These are phyloP conservation scores for Sporobolus alterniflorus DNA, from an alignment of 202 grass and related monocot species.

Conservation along the genomic window DNA sequence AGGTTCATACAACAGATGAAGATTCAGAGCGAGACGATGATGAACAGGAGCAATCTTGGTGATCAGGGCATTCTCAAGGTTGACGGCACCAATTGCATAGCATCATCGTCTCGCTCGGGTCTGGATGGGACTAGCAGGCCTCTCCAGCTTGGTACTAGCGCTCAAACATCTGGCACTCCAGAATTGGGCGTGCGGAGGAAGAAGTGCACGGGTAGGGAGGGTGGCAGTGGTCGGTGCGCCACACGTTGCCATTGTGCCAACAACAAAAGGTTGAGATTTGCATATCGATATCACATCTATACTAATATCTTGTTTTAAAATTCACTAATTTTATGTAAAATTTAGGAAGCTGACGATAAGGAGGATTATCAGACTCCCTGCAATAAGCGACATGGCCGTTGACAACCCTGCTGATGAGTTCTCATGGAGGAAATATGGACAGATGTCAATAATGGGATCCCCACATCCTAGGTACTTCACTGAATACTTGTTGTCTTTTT, in stretches of 20 bases:
- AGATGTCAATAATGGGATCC: constrained; percentile 98
- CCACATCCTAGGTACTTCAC: constrained; percentile 86
- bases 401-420: constrained; percentile 96
- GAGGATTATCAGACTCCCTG: constrained; percentile 97
- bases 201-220: constrained; percentile 69
- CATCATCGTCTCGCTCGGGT: constrained; percentile 77
- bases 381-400: constrained; percentile 92
- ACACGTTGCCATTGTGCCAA: constrained; percentile 93
- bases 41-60: constrained; percentile 52
- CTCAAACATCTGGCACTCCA: constrained; percentile 63
- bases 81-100: constrained; percentile 71
- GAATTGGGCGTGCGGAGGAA: constrained; percentile 65
- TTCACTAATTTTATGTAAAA: constrained; percentile 2
- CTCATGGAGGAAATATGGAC: constrained; percentile 98
- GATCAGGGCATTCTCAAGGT: constrained; percentile 78
- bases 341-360: constrained; percentile 86
- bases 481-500: background rate
- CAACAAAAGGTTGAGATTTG: constrained; percentile 80
- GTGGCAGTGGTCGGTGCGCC: constrained; percentile 67
- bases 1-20: constrained; percentile 86
- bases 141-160: constrained; percentile 74
- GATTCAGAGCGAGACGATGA: constrained; percentile 77
- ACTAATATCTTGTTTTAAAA: background rate
- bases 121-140: constrained; percentile 58
- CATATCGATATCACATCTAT: background rate